Base-by-base conservation (phyloP, 1,284 basidiomycete genomes). In the Cystobasidium slooffiae region DNA sequence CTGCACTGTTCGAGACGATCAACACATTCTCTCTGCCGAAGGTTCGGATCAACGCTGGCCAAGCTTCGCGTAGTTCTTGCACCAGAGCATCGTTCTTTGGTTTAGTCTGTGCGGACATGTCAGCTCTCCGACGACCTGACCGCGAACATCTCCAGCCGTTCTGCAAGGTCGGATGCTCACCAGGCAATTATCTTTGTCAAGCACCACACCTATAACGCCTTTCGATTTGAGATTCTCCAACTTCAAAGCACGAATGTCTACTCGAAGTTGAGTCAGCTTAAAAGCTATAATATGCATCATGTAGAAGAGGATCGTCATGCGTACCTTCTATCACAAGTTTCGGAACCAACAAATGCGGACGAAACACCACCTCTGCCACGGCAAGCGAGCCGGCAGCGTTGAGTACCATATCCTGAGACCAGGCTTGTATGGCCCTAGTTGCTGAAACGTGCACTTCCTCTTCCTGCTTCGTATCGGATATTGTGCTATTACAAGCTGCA, bases 141-240 rank as follows among this genome's bases (percentile, higher is more conserved):
- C 10, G 59, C 39, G 22, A 4, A 37, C 59, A 5, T n/a, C 4
- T n/a, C 31, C 59, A 4, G 24, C 14, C 37, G 18, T 16, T 18
- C 14, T 37, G 43, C 6, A 3, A 8, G 4, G 24, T 20, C 22
- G 83, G 47, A 14, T 51, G 7, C 88, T 47, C 79, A 93, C 94
- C 78, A 98, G 83, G 81, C 96, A 98, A 79, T 99, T 98, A 82
- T 99, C 96, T 84, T 97, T 98, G 87, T 98, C 96, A 78, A 97
- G 91, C 0, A 99, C 89, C 12, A 91, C 90, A 44, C 91, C 94
- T 59, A 89, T 88, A 79, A 93, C 94, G 1, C 95, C 94, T 18
- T 88, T 88, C 70, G 85, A 85, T 75, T 87, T 86, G 49, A 98
- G 85, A 16, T 88, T 89, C n/a, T 80, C 79, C 86, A 94, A 97